Evolutionary conservation across 1,139 yeast genomes (phyloP), one percentile per base, ranked within the genome.

Genomic region (Citeromyces hawaiiensis): DNA sequence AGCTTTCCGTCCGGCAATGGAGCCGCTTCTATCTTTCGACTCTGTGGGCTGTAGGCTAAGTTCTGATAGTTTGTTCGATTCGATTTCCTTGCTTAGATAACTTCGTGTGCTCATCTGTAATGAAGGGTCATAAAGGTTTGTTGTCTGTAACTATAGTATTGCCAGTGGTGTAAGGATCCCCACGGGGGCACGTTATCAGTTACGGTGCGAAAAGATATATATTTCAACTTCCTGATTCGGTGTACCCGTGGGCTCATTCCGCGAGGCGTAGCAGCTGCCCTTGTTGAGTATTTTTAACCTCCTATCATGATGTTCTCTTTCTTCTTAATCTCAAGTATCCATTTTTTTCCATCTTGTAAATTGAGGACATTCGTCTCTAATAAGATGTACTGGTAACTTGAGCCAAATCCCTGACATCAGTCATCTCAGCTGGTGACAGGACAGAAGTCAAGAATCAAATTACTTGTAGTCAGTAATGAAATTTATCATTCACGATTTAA

Each of bases 1-100:
- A 1, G 66, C 66, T 42, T 62, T 62, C 39, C 67, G 48, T 6
- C 66, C 66, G 11, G 29, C 37, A 15, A 35, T 23, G 4, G 19
- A 23, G 4, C 25, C 36, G 14, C n/a, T 18, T 21, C 21, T 35
- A 16, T 35, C 37, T 10, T 16, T 13, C 15, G 17, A 7, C 15
- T 30, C 34, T 30, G 7, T 17, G 13, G 34, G 17, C 4, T 30
- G 34, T n/a, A 30, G 10, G 16, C 34, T 30, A 10, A 30, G 34
- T 10, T 30, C 34, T 5, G 34, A 30, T 30, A 30, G 8, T 7
- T 30, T 30, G 27, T 23, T 23, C 9, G 27, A 6, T 30, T 30
- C 17, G 15, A 30, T 7, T 7, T 30, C 17, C 13, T 30, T 17
- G 13, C 34, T 30, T 16, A 30, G 4, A 6, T 30, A 9, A 30